Evolutionary conservation across 768 basidiomycete genomes (phyloP).

Genomic region (Crassisporium funariophilum): DNA sequence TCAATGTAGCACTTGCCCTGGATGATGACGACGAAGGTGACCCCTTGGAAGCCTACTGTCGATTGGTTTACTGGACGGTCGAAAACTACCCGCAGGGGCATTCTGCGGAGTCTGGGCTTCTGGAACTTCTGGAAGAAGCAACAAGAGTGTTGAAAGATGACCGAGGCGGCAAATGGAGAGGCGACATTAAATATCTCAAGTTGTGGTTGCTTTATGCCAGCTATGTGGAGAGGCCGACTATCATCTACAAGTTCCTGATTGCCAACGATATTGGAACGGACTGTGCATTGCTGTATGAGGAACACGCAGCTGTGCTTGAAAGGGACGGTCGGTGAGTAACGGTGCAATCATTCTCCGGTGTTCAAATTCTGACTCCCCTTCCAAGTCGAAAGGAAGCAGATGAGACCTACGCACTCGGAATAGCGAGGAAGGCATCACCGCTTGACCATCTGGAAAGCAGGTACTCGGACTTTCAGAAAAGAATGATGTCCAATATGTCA

Average conservation of each 20-base stretch:
- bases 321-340: constrained; percentile 69
- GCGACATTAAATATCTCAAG: constrained; percentile 86
- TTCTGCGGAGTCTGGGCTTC: constrained; percentile 84
- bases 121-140: constrained; percentile 91
- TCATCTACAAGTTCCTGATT: constrained; percentile 89
- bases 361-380: constrained; percentile 3
- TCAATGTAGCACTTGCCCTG: constrained; percentile 74
- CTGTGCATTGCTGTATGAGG: constrained; percentile 86
- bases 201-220: constrained; percentile 94
- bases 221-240: constrained; percentile 85
- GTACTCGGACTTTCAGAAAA: constrained; percentile 87
- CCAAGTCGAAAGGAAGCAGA: constrained; percentile 87
- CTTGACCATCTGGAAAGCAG: constrained; percentile 77
- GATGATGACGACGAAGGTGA: constrained; percentile 86
- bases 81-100: constrained; percentile 95
- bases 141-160: constrained; percentile 83
- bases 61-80: constrained; percentile 88
- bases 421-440: constrained; percentile 80
- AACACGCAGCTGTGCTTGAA: constrained; percentile 85
- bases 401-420: constrained; percentile 83
- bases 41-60: constrained; percentile 83
- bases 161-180: constrained; percentile 70
- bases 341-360: constrained; percentile 4
- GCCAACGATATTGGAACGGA: constrained; percentile 88
- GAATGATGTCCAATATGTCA: constrained; percentile 69